Conservation (phyloP, 108 stramenopile genomes). For the Schizochytrium sp. region DNA sequence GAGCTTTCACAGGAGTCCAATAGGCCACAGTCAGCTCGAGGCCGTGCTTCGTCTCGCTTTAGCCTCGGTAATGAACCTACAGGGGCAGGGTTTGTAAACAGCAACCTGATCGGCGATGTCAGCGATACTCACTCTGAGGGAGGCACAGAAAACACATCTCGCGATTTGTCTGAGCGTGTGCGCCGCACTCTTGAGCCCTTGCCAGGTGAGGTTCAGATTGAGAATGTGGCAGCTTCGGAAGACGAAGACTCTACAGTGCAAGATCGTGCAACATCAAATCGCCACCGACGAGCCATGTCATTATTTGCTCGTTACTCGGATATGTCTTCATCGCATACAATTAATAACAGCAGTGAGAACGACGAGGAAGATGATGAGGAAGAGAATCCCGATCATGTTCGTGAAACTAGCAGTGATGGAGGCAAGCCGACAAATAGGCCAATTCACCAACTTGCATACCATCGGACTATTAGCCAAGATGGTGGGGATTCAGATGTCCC, state of each 20-base stretch:
- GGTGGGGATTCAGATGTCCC: too few species aligned
- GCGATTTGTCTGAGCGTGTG: background rate
- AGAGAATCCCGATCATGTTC: too few species aligned
- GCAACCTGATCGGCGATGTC: background rate
- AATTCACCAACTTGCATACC: too few species aligned
- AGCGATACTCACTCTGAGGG: slow-evolving; percentile 12
- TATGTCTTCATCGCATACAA: background rate
- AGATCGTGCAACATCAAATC: background rate
- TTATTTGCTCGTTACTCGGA: slow-evolving; percentile 26
- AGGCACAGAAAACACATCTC: background rate
- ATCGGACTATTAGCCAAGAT: too few species aligned
- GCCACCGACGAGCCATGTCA: slow-evolving; percentile 25
- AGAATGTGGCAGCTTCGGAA: background rate
- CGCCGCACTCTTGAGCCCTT: background rate
- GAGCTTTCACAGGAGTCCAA: too few species aligned
- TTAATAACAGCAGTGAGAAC: background rate
- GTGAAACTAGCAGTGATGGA: too few species aligned
- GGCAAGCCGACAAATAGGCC: too few species aligned
- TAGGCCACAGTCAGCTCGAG: too few species aligned
- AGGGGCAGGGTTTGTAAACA: background rate
- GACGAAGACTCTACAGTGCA: background rate
- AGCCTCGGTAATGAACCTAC: background rate
- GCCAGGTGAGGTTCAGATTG: background rate
- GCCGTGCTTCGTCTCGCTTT: background rate
- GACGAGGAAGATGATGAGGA: background rate